These are phyloP conservation scores for Spironucleus salmonicida DNA, from an alignment of 208 protist species.

Conservation along the genomic window DNA sequence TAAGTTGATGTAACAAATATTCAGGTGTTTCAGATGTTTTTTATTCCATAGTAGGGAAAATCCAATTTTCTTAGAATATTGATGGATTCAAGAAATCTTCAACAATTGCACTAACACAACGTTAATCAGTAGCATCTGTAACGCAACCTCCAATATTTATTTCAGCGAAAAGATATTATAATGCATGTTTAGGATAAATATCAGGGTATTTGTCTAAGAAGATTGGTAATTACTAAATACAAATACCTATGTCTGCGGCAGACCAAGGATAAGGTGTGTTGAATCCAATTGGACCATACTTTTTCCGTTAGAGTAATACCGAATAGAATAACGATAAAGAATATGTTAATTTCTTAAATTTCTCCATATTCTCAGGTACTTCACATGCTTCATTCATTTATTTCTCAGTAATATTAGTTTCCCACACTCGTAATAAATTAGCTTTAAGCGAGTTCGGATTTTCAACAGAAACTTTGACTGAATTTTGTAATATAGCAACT, in stretches of 20 bases:
- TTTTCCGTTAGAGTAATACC: slow-evolving; percentile 40
- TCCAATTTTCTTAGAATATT: slow-evolving; percentile 71
- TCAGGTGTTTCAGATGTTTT: slow-evolving; percentile 66
- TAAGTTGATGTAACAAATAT: slow-evolving; percentile 81
- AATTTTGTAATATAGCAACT: slow-evolving; percentile 72
- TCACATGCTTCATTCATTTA: slow-evolving; percentile 54
- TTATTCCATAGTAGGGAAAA: slow-evolving; percentile 68
- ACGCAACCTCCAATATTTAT: slow-evolving; percentile 81
- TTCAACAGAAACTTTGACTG: slow-evolving; percentile 75
- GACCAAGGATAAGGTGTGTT: slow-evolving; percentile 97
- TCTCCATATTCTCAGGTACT: slow-evolving; percentile 66
- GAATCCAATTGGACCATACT: slow-evolving; percentile 70
- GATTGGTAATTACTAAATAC: slow-evolving; percentile 67
- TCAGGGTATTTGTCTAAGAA: slow-evolving; percentile 69
- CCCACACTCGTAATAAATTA: slow-evolving; percentile 87
- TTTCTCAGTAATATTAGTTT: slow-evolving; percentile 79
- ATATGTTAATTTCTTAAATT: slow-evolving; percentile 87
- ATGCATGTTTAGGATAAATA: slow-evolving; percentile 60
- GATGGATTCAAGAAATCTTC: slow-evolving; percentile 64
- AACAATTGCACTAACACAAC: slow-evolving; percentile 74
- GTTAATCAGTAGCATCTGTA: slow-evolving; percentile 86
- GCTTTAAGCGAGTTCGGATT: slow-evolving; percentile 89
- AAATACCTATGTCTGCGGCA: slow-evolving; percentile 89
- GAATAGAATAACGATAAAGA: slow-evolving; percentile 87
- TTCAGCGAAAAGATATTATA: slow-evolving; percentile 70